These are phyloP conservation scores for sorghum (Sorghum bicolor) DNA, from an alignment of 176 grass and related monocot species.

Conservation along the genomic window DNA sequence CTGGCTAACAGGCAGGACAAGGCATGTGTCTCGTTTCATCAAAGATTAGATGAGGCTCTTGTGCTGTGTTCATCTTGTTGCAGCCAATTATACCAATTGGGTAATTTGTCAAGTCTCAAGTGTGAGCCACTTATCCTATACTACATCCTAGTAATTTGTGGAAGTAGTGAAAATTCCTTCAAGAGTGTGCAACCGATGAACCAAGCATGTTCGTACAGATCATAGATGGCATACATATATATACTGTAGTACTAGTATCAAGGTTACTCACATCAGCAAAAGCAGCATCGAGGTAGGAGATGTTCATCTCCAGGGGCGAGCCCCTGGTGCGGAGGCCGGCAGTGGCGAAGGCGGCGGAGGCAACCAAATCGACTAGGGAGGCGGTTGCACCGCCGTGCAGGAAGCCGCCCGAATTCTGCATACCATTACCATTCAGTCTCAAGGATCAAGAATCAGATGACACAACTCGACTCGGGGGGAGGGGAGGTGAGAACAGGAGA, in stretches of 20 bases:
- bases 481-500: neutral
- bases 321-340: slow-evolving; percentile 60
- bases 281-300: slow-evolving; percentile 87
- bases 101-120: neutral
- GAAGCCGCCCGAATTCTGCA: slow-evolving; percentile 80
- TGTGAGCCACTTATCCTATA: neutral
- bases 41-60: neutral
- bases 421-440: neutral
- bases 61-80: neutral
- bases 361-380: slow-evolving; percentile 76
- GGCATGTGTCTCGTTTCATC: neutral
- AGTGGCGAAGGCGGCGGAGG: slow-evolving; percentile 69
- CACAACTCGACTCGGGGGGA: neutral
- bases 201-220: neutral
- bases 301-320: slow-evolving; percentile 71
- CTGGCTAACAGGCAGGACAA: neutral
- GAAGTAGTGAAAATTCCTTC: neutral
- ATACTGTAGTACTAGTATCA: no score
- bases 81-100: neutral
- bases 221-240: no score
- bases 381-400: slow-evolving; percentile 88
- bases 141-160: neutral
- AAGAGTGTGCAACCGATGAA: neutral
- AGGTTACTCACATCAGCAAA: slow-evolving; percentile 51
- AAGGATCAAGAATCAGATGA: neutral